A percentile compares a stretch with the other conserved stretches of the same genome.
phyloP scores from a whole-genome alignment of 768 basidiomycete genomes.

The Pisolithus microcarpus region DNA sequence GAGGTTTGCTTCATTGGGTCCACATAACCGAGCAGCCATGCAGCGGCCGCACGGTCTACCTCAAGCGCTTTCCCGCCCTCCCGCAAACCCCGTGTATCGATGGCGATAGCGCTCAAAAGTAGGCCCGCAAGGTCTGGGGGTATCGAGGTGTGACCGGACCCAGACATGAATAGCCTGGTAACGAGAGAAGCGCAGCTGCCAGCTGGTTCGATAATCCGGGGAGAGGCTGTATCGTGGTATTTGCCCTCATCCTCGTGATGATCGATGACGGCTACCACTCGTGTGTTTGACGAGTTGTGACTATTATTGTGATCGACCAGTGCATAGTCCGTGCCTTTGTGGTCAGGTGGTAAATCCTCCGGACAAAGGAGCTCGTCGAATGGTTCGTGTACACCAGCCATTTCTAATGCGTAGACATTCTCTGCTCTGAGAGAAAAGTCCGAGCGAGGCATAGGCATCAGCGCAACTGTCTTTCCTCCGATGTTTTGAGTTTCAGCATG shows the following conservation, averaged over 20 bases:
- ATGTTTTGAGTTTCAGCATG: conserved; percentile 25
- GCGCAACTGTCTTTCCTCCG: conserved; percentile 54
- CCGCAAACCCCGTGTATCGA: conserved; percentile 82
- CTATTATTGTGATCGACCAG: conserved; percentile 91
- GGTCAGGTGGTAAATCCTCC: conserved; percentile 51
- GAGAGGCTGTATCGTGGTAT: conserved; percentile 53
- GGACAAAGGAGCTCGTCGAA: conserved; percentile 56
- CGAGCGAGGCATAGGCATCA: conserved; percentile 58
- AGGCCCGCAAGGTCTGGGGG: conserved; percentile 65
- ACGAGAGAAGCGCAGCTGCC: conserved; percentile 79
- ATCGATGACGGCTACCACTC: conserved; percentile 78
- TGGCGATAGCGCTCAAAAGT: conserved; percentile 72
- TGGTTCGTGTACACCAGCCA: conserved; percentile 47
- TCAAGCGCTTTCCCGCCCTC: conserved; percentile 67
- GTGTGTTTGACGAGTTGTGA: conserved; percentile 31
- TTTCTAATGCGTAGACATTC: conserved; percentile 68
- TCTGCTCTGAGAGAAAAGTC: conserved; percentile 82
- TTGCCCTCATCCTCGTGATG: conserved; percentile 84
- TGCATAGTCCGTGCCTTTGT: conserved; percentile 48
- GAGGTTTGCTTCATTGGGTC: conserved; percentile 29
- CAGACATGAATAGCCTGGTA: conserved; percentile 29
- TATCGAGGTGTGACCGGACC: conserved; percentile 16
- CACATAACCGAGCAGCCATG: conserved; percentile 56
- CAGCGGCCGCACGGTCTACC: conserved; percentile 57
- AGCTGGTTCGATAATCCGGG: conserved; percentile 57